Base-by-base conservation (phyloP, 1,284 basidiomycete species). In the Taiwanofungus camphoratus region DNA sequence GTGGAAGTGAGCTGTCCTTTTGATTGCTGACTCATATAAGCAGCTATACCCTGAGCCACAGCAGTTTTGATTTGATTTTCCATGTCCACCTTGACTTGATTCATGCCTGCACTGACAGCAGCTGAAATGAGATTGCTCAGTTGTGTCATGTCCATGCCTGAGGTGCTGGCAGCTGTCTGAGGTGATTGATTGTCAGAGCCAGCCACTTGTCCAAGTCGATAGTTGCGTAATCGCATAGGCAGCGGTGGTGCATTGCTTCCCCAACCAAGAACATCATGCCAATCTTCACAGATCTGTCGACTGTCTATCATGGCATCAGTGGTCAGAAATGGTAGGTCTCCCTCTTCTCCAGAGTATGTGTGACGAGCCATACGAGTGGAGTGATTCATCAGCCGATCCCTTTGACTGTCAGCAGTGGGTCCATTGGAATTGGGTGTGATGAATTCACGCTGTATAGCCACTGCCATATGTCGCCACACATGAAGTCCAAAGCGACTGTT, bases 271-370 rank as follows among this genome's bases (percentile, higher is more conserved):
- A 40, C 38, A 31, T 40, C 19, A 19, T 40, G 38, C 38, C 38
- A 40, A 8, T 12, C 12, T n/a, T 20, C 27, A 19, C 38, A 30
- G 19, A 40, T 19, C 20, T 22, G 16, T 13, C 38, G 38, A 32
- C 38, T 40, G 27, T 40, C 27, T 9, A 40, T 26, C 38, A 40
- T 40, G 3, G 38, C 38, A 29, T 40, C 38, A 3, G 38, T 40
- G 4, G 38, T 40, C 12, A 40, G 36, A 22, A 20, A 40, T 31
- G 38, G 38, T 8, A 40, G 38, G 4, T 40, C 16, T 13, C 38
- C 38, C 11, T 13, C 27, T 16, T 40, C 38, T 2, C 38, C 27
- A 30, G 38, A 20, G 16, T 40, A 40, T 9, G 27, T 31, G 6
- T 29, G 38, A 4, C 38, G 38, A 2, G 38, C 38, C 22, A 20